Base-by-base conservation (phyloP, 2,329 filamentous ascomycete genomes). In the Ilyonectria destructans region DNA sequence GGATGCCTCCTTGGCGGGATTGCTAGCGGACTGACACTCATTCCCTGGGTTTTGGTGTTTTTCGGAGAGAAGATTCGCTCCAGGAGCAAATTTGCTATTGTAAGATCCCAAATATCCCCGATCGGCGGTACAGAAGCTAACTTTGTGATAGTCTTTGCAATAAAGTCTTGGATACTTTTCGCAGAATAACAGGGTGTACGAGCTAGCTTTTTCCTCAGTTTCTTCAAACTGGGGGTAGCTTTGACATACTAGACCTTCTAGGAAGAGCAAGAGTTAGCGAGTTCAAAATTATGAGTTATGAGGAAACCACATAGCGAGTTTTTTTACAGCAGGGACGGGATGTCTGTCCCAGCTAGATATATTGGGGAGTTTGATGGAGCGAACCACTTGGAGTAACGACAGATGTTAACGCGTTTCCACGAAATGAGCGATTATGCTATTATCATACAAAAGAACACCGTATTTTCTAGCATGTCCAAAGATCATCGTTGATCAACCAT, bases 1-100 rank as follows among this genome's bases (percentile, higher is more conserved):
- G 93, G 91, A 3, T 93, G 89, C 69, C 78, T 97, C 52, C 82
- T 98, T 7, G 95, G 95, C 6, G 92, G 90, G 0, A 88, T 97
- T 68, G 91, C 89, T 12, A 81, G 83, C 1, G 79, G 87, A 2
- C 80, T 98, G 69, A 95, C 93, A 0, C 79, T 93, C 2, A 94
- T 97, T n/a, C 96, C 95, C 0, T 98, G 94, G 93, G 90, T 95
- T 0, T 80, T 98, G 58, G 88, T 95, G 0, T 89, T 96, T 35
- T 96, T 90, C 72, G 96, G 95, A 0, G 90, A 92, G 37, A 88
- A 77, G 71, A 97, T 98, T 70, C 86, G 95, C 31, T 87, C 88
- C 12, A 88, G 91, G 78, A 96, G 93, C 78, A 92, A 90, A 73
- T 92, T 97, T 81, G 94, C 94, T 5, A 87, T 86, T 78, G 89